A percentile compares a stretch with the other conserved stretches of the same genome.
These are phyloP conservation scores for Chlorella sorokiniana DNA, from an alignment of 139 green algal genomes.

Conservation along the genomic window DNA sequence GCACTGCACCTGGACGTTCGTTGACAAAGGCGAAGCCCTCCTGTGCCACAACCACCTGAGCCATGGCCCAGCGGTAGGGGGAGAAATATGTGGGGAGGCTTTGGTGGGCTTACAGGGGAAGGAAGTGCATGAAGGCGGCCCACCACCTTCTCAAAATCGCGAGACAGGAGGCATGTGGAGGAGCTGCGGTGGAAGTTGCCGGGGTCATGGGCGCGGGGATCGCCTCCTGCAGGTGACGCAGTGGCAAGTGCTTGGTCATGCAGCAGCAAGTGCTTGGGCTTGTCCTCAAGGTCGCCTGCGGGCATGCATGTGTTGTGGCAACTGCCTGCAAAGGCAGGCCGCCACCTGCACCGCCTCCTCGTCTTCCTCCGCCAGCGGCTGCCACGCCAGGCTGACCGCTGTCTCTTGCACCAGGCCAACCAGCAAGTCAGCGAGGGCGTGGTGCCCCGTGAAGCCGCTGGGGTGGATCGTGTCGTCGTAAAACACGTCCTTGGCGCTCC, in stretches of 20 bases:
- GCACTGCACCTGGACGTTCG: background rate
- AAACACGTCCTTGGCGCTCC: too few relatives aligned
- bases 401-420: background rate
- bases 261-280: background rate
- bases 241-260: too few relatives aligned
- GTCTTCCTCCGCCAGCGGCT: background rate
- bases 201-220: background rate
- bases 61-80: too few relatives aligned
- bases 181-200: background rate
- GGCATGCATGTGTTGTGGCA: too few relatives aligned
- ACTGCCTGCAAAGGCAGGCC: too few relatives aligned
- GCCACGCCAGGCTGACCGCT: background rate
- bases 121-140: background rate
- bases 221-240: background rate
- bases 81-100: too few relatives aligned
- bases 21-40: background rate
- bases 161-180: conserved; percentile 12
- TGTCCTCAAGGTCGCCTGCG: too few relatives aligned
- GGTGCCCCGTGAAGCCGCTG: background rate
- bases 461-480: conserved; percentile 6
- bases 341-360: background rate
- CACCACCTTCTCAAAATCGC: background rate
- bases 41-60: too few relatives aligned
- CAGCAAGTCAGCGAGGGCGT: background rate
- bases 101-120: too few relatives aligned